Percentiles rank a stretch among this genome's conserved stretches.
Evolutionary conservation across 2,329 filamentous ascomycete genomes (phyloP).

Genomic region (Venturia pyrina): DNA sequence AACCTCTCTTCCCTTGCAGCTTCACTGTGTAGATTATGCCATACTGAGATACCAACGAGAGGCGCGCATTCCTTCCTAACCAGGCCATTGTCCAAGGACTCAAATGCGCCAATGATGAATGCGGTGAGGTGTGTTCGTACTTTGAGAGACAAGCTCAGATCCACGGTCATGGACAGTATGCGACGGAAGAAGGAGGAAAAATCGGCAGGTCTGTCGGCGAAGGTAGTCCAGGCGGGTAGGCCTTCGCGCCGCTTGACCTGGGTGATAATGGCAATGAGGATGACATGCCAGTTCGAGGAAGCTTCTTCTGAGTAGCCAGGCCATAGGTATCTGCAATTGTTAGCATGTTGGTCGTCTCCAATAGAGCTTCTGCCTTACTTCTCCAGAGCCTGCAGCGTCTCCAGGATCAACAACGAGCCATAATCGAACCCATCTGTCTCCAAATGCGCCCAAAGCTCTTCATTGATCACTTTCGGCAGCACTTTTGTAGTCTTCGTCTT

Average conservation of each 20-base stretch:
- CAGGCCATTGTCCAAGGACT: slow-evolving; percentile 79
- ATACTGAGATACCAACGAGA: slow-evolving; percentile 86
- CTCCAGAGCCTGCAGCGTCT: slow-evolving; percentile 85
- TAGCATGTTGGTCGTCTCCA: slow-evolving; percentile 16
- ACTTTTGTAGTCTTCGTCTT: slow-evolving; percentile 53
- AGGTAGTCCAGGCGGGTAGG: slow-evolving; percentile 77
- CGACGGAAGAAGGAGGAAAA: slow-evolving; percentile 88
- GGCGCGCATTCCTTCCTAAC: slow-evolving; percentile 95
- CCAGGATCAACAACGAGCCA: slow-evolving; percentile 69
- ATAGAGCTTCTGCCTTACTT: slow-evolving; percentile 40
- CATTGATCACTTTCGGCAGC: slow-evolving; percentile 72
- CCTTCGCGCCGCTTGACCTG: slow-evolving; percentile 84
- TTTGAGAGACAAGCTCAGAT: slow-evolving; percentile 32
- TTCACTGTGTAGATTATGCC: slow-evolving; percentile 84
- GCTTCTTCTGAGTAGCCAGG: slow-evolving; percentile 76
- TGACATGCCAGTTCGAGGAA: slow-evolving; percentile 82
- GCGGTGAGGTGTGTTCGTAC: slow-evolving; percentile 70
- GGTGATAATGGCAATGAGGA: slow-evolving; percentile 74
- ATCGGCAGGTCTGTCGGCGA: slow-evolving; percentile 64
- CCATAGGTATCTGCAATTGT: slow-evolving; percentile 67
- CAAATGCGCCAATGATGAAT: slow-evolving; percentile 86
- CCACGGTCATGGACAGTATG: slow-evolving; percentile 73
- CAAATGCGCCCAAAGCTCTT: slow-evolving; percentile 78
- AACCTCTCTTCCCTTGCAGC: slow-evolving; percentile 62
- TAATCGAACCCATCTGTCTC: slow-evolving; percentile 72